Evolutionary conservation across 768 basidiomycete species (phyloP).

Genomic region (Phylloporus arenicola): DNA sequence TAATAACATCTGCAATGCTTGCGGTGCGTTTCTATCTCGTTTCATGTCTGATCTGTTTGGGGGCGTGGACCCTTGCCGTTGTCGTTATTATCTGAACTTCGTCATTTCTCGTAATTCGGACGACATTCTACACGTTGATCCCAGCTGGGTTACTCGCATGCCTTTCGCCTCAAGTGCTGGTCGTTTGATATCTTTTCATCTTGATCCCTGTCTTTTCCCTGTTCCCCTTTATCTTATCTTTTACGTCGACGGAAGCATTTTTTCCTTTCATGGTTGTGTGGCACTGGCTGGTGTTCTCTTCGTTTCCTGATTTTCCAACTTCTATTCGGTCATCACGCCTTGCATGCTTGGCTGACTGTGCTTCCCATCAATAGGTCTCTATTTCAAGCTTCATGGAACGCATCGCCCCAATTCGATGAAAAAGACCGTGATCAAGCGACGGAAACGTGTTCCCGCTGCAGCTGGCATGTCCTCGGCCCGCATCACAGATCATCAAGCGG

Average conservation of each 20-base stretch:
- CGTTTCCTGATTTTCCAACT: not conserved
- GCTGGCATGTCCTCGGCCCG: conserved; percentile 41
- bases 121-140: conserved; percentile 19
- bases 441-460: conserved; percentile 94
- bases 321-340: not conserved
- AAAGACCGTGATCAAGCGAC: conserved; percentile 96
- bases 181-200: conserved; percentile 17
- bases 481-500: conserved; percentile 82
- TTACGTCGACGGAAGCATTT: conserved; percentile 1
- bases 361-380: conserved; percentile 61
- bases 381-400: conserved; percentile 96
- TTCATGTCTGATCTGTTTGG: conserved; percentile 22
- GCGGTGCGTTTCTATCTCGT: conserved; percentile 55
- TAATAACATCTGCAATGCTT: conserved; percentile 93
- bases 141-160: conserved; percentile 16
- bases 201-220: conserved; percentile 8
- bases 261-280: conserved; percentile 13
- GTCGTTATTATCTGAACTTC: conserved; percentile 5
- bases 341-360: conserved; percentile 10
- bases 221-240: conserved; percentile 25
- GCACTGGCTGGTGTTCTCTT: not conserved
- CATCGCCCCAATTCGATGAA: conserved; percentile 98
- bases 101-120: conserved; percentile 19
- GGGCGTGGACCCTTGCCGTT: conserved; percentile 19
- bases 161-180: conserved; percentile 16